Percentiles rank a stretch among this genome's conserved stretches.
phyloP scores from a whole-genome alignment of 1,139 yeast genomes.

The Sugiyamaella paludigena region DNA sequence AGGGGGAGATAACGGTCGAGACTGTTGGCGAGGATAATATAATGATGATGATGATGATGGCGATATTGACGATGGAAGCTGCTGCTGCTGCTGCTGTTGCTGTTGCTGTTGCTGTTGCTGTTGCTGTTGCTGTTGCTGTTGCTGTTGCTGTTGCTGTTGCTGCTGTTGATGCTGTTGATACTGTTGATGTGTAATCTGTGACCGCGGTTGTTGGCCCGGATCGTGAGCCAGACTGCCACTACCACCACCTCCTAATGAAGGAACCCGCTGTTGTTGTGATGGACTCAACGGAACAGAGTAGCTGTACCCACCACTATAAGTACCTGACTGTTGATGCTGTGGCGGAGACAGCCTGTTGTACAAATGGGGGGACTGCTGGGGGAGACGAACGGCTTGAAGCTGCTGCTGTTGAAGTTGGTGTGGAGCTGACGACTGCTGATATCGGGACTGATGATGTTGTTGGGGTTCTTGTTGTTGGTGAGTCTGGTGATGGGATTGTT shows the following conservation, averaged over 20 bases:
- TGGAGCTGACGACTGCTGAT: not conserved
- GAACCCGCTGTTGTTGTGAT: slow-evolving; percentile 2
- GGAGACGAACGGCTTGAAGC: not conserved
- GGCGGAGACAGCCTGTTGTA: not conserved
- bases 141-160: slow-evolving; percentile 10
- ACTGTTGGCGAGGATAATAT: too few species aligned
- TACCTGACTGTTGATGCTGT: not conserved
- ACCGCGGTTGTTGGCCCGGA: not conserved
- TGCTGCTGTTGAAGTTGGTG: not conserved
- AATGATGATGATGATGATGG: not conserved
- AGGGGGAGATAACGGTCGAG: slow-evolving; percentile 1
- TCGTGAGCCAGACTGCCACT: not conserved
- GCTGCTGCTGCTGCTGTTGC: slow-evolving; percentile 15
- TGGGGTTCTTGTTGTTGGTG: slow-evolving; percentile 14
- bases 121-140: not conserved
- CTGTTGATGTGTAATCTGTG: slow-evolving; percentile 1
- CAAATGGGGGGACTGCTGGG: not conserved
- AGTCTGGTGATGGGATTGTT: slow-evolving; percentile 12
- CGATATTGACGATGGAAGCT: not conserved
- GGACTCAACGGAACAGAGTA: slow-evolving; percentile 9
- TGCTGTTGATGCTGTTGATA: slow-evolving; percentile 19
- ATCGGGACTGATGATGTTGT: slow-evolving; percentile 11
- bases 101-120: slow-evolving; percentile 17
- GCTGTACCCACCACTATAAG: not conserved
- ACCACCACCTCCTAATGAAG: not conserved